Percentiles rank a stretch among this genome's conserved stretches.
Conservation (phyloP, 2,329 filamentous ascomycete genomes). For the Penicillium sp. region DNA sequence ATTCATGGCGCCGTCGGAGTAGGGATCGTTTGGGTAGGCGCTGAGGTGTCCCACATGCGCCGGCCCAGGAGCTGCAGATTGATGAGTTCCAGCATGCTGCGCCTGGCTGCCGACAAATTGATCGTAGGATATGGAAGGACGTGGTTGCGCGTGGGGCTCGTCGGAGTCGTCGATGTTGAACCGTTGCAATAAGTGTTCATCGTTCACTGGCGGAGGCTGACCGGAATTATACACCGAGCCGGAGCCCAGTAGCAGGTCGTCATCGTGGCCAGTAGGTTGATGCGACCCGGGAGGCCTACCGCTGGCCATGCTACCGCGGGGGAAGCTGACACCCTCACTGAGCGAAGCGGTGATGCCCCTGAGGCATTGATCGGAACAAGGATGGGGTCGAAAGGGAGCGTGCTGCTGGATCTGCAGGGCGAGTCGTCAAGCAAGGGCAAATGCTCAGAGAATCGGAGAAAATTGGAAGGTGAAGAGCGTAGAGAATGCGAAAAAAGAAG, state of each 20-base stretch:
- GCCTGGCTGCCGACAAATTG: constrained; percentile 74
- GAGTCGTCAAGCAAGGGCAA: constrained; percentile 5
- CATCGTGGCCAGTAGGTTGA: constrained; percentile 42
- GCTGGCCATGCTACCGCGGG: constrained; percentile 42
- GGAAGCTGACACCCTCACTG: constrained; percentile 36
- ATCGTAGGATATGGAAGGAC: constrained; percentile 90
- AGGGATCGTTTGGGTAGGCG: constrained; percentile 37
- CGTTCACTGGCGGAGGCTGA: constrained; percentile 71
- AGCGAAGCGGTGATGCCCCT: constrained; percentile 26
- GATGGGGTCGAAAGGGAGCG: constrained; percentile 7
- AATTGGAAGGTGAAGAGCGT: constrained; percentile 1
- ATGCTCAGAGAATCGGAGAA: not conserved
- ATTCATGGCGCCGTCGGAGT: constrained; percentile 34
- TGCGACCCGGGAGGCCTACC: constrained; percentile 53
- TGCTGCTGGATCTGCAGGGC: constrained; percentile 7
- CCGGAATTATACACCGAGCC: constrained; percentile 62
- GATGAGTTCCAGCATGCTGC: constrained; percentile 45
- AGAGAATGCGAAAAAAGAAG: constrained; percentile 5
- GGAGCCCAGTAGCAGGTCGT: constrained; percentile 43
- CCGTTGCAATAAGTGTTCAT: constrained; percentile 72
- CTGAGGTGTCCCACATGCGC: constrained; percentile 29
- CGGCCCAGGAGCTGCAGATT: constrained; percentile 33
- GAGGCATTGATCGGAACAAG: constrained; percentile 37
- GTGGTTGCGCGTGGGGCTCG: constrained; percentile 51
- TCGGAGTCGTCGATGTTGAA: constrained; percentile 67